Base-by-base conservation (phyloP, 2,329 filamentous ascomycete species). In the Colletotrichum theobromicola region DNA sequence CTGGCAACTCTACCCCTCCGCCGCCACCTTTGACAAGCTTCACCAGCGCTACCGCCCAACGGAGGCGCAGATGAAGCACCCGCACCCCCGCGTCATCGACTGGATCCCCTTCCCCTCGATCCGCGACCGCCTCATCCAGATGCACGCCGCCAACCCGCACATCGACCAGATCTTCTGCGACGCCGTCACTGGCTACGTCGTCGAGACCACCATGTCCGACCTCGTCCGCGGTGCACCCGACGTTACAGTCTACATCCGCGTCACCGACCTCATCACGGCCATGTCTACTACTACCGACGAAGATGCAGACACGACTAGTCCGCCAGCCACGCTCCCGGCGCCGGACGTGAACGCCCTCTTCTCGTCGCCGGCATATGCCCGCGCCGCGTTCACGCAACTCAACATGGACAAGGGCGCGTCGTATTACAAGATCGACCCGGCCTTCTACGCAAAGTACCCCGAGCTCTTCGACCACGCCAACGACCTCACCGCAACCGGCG, bases 101-200 rank as follows among this genome's bases (percentile, higher is more conserved):
- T 73, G 70, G 70, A 81, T 82, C 7, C 81, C 81, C 0, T 82
- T 82, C 16, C 76, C 81, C 0, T 78, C 78, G 0, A 80, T 82
- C 4, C 78, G 81, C 7, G 80, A 82, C 32, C 76, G 77, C 0
- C 68, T 82, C 0, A 82, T 82, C 5, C 78, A 80, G 5, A 74
- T 81, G 0, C 81, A 82, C 50, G 76, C 81, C 1, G 81, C 81
- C 16, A 82, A 82, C 4, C 81, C 81, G 0, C 76, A 74, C 2
- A 81, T 82, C 8, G 81, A 82, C 21, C 77, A 81, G 4, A 82
- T 82, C 2, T 82, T 82, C 42, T 82, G 81, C 70, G 81, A 82
- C 10, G 81, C 81, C 2, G 81, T 82, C 7, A 82, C 77, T 6
- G 79, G 78, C 3, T 82, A 82, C 30, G 81, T 82, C 4, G 81